phyloP scores from a whole-genome alignment of 2,329 filamentous ascomycete genomes.

The Cercospora zeina region DNA sequence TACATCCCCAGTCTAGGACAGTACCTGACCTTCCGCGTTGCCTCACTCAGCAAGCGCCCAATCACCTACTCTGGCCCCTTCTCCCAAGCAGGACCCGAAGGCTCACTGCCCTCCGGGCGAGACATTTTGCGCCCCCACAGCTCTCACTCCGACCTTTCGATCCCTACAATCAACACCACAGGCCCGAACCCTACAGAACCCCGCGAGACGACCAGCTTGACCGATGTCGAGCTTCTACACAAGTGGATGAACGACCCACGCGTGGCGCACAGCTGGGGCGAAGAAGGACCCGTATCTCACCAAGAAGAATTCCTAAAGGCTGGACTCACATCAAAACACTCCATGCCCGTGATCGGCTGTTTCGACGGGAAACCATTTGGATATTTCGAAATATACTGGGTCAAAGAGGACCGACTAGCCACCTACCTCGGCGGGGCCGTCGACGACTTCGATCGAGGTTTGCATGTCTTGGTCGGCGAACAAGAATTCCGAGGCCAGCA shows the following conservation, averaged over 20 bases:
- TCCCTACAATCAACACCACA: constrained; percentile 38
- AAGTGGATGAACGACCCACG: constrained; percentile 87
- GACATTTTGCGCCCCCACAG: constrained; percentile 25
- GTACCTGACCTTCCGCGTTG: constrained; percentile 86
- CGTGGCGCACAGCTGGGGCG: constrained; percentile 82
- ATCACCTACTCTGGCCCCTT: constrained; percentile 64
- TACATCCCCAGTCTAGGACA: constrained; percentile 79
- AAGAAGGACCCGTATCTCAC: constrained; percentile 55
- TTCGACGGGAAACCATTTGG: constrained; percentile 96
- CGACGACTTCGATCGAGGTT: constrained; percentile 80
- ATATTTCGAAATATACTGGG: constrained; percentile 98
- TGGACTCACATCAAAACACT: constrained; percentile 68
- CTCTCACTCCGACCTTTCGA: constrained; percentile 49
- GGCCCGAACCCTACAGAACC: not conserved
- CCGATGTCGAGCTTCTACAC: constrained; percentile 69
- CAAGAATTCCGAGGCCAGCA: constrained; percentile 83
- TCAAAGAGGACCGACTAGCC: constrained; percentile 83
- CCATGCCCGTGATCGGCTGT: constrained; percentile 85
- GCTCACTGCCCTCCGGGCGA: constrained; percentile 39
- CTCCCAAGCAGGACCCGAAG: constrained; percentile 29
- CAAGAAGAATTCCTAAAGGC: constrained; percentile 68
- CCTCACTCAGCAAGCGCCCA: constrained; percentile 65
- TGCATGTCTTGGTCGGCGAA: constrained; percentile 88
- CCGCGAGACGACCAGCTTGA: constrained; percentile 39
- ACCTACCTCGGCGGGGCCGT: constrained; percentile 66